Evolutionary conservation across 1,284 basidiomycete genomes (phyloP).

Genomic region (Pseudozyma tsukubaensis): DNA sequence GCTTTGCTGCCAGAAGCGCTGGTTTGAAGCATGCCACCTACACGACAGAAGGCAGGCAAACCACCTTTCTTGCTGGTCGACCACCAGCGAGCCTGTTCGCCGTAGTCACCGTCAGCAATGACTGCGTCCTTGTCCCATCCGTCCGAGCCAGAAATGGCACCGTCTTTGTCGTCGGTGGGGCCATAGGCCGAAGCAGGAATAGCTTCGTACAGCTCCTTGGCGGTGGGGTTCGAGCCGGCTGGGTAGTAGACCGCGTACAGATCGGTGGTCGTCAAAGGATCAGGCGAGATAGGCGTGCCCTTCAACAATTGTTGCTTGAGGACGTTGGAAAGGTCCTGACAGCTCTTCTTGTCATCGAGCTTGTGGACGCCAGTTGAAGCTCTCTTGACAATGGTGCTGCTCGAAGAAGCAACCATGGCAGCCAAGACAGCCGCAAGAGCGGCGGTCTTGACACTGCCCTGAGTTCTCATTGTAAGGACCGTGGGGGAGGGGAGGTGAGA

Average conservation of each 20-base stretch:
- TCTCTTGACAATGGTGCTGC: slow-evolving; percentile 3
- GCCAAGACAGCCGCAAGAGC: slow-evolving; percentile 3
- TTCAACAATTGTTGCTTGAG: too few relatives aligned
- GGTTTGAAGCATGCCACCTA: slow-evolving; percentile 43
- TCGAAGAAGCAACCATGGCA: background rate
- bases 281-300: too few relatives aligned
- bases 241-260: slow-evolving; percentile 24
- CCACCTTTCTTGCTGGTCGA: slow-evolving; percentile 22
- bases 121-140: slow-evolving; percentile 31
- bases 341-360: slow-evolving; percentile 14
- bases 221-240: slow-evolving; percentile 34
- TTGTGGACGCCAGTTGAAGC: background rate
- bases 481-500: slow-evolving; percentile 1
- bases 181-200: slow-evolving; percentile 27
- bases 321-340: slow-evolving; percentile 20
- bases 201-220: slow-evolving; percentile 25
- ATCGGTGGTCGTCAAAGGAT: slow-evolving; percentile 11
- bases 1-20: slow-evolving; percentile 14
- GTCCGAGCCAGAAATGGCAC: slow-evolving; percentile 21
- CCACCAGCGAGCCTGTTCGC: slow-evolving; percentile 13
- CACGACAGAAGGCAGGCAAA: slow-evolving; percentile 51
- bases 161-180: slow-evolving; percentile 24
- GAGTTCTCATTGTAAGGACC: slow-evolving; percentile 13
- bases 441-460: background rate
- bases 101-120: slow-evolving; percentile 43